These are phyloP conservation scores for Tulasnella sp. DNA, from an alignment of 768 basidiomycete species.

Conservation along the genomic window DNA sequence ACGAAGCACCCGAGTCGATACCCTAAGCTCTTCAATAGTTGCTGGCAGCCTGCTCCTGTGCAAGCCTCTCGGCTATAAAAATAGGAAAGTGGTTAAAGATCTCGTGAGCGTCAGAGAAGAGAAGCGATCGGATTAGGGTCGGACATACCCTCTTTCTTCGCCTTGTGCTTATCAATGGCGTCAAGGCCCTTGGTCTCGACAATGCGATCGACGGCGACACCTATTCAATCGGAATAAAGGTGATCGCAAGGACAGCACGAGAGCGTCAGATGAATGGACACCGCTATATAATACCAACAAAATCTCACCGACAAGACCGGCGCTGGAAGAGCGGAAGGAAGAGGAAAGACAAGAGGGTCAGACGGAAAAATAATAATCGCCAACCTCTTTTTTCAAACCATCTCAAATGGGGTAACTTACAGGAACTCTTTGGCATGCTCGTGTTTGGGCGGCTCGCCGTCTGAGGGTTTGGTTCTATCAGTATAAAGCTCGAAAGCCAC, in stretches of 20 bases:
- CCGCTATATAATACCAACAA: too few relatives aligned
- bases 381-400: too few relatives aligned
- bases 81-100: too few relatives aligned
- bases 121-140: neutral
- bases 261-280: too few relatives aligned
- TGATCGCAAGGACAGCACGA: too few relatives aligned
- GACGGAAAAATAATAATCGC: too few relatives aligned
- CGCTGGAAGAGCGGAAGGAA: neutral
- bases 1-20: too few relatives aligned
- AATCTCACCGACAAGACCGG: conserved; percentile 10
- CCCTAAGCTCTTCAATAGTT: too few relatives aligned
- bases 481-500: neutral
- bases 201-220: conserved; percentile 14
- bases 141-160: conserved; percentile 13
- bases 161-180: conserved; percentile 17
- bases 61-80: too few relatives aligned
- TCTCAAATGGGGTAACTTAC: conserved; percentile 9
- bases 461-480: neutral
- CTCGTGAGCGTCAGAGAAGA: too few relatives aligned
- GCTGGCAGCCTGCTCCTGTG: too few relatives aligned
- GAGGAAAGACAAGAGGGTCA: neutral
- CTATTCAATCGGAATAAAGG: neutral
- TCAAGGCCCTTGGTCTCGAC: conserved; percentile 17
- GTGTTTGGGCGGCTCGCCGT: conserved; percentile 8
- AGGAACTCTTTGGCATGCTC: conserved; percentile 10